Conservation (phyloP, 306 rosid species). For the Prunus dulcis region DNA sequence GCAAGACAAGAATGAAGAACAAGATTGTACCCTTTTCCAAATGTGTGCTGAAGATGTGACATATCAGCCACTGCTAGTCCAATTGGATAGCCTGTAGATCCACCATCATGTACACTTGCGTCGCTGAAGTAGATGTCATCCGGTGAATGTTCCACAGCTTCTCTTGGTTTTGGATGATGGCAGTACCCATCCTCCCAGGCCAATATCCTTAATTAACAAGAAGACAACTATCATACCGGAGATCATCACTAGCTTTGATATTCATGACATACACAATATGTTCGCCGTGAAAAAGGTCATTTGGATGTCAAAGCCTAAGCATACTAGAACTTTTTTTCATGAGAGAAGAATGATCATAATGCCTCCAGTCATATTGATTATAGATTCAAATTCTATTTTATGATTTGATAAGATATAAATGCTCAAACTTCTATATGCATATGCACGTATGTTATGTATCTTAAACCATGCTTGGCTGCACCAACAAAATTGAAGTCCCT, state of each 20-base stretch:
- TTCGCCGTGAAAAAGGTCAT: neutral
- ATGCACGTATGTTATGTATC: neutral
- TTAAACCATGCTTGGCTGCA: neutral
- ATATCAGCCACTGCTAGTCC: slow-evolving; percentile 53
- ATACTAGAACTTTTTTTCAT: neutral
- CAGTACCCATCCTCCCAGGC: slow-evolving; percentile 74
- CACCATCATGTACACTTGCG: slow-evolving; percentile 12
- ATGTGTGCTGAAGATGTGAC: slow-evolving; percentile 52
- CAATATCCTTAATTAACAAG: slow-evolving; percentile 58
- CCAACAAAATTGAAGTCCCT: neutral
- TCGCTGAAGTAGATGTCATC: slow-evolving; percentile 32
- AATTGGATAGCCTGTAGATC: slow-evolving; percentile 40
- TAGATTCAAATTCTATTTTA: no score
- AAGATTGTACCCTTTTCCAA: slow-evolving; percentile 79
- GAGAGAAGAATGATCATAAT: no score
- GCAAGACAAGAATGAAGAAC: slow-evolving; percentile 13
- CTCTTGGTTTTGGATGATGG: slow-evolving; percentile 43
- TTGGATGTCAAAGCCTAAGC: neutral
- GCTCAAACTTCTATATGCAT: neutral
- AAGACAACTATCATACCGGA: slow-evolving; percentile 21
- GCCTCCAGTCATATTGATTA: neutral
- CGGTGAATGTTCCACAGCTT: slow-evolving; percentile 27
- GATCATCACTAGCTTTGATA: slow-evolving; percentile 12
- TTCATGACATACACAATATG: neutral
- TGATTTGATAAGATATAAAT: neutral